A percentile compares a stretch with the other conserved stretches of the same genome.
Conservation (phyloP, 306 rosid genomes). For the Sechiopsis laciniata region DNA sequence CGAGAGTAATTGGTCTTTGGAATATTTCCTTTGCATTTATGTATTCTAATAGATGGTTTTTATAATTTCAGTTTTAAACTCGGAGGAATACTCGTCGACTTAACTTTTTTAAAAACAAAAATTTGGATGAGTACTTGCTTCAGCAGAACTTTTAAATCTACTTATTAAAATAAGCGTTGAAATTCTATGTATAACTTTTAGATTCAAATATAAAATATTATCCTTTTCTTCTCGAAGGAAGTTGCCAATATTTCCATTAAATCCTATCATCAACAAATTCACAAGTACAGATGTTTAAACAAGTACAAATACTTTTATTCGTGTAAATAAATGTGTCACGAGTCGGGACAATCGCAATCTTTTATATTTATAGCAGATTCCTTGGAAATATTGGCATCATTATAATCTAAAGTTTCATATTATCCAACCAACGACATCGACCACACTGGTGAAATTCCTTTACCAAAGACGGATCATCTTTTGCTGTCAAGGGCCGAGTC, state of each 20-base stretch:
- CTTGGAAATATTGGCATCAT: neutral
- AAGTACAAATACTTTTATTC: neutral
- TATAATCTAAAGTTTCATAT: neutral
- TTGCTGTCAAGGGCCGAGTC: no score
- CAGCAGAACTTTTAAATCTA: neutral
- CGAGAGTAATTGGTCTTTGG: neutral
- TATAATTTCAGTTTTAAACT: slow-evolving; percentile 8
- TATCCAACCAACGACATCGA: neutral
- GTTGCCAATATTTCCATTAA: neutral
- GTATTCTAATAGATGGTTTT: neutral
- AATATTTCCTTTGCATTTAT: neutral
- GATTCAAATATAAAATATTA: neutral
- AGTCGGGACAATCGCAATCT: neutral
- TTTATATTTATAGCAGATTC: neutral
- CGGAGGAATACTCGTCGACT: neutral
- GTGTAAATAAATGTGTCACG: neutral
- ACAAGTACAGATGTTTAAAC: neutral
- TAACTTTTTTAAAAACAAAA: neutral
- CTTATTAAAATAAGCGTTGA: neutral
- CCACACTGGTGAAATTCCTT: no score
- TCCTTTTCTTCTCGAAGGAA: neutral
- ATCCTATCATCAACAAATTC: neutral
- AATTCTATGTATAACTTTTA: neutral
- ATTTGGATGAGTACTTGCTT: no score
- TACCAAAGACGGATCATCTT: no score